Conservation (phyloP, 106 monocot genomes). For the Dendrobium nobile region DNA sequence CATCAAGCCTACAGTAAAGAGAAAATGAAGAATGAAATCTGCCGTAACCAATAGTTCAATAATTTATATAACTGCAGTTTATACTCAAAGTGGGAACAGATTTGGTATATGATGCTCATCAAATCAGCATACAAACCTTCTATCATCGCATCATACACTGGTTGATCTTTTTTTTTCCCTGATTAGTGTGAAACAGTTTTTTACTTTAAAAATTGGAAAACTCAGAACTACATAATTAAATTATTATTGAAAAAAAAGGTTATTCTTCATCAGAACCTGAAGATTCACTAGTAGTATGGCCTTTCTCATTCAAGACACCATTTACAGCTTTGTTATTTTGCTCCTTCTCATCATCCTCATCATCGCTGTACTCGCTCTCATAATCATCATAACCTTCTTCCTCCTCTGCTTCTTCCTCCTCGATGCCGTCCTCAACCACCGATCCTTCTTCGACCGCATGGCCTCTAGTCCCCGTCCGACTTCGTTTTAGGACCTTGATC, state of each 20-base stretch:
- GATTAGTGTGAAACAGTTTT: background rate
- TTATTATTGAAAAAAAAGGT: background rate
- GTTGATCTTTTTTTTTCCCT: no score
- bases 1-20: no score
- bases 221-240: background rate
- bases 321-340: conserved; percentile 16
- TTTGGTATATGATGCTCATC: no score
- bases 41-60: no score
- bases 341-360: conserved; percentile 46
- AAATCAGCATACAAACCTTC: no score
- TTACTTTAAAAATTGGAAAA: background rate
- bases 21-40: no score
- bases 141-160: no score
- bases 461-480: conserved; percentile 55
- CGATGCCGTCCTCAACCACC: conserved; percentile 28
- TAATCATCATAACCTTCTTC: conserved; percentile 72
- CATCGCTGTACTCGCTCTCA: conserved; percentile 86
- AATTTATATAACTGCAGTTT: no score
- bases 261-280: conserved; percentile 8
- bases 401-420: conserved; percentile 73
- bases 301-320: conserved; percentile 2
- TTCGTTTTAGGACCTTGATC: conserved; percentile 65
- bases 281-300: conserved; percentile 1
- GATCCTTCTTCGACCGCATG: conserved; percentile 49
- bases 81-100: no score